These are phyloP conservation scores for Physcia stellaris DNA, from an alignment of 495 filamentous ascomycete genomes.

Conservation along the genomic window DNA sequence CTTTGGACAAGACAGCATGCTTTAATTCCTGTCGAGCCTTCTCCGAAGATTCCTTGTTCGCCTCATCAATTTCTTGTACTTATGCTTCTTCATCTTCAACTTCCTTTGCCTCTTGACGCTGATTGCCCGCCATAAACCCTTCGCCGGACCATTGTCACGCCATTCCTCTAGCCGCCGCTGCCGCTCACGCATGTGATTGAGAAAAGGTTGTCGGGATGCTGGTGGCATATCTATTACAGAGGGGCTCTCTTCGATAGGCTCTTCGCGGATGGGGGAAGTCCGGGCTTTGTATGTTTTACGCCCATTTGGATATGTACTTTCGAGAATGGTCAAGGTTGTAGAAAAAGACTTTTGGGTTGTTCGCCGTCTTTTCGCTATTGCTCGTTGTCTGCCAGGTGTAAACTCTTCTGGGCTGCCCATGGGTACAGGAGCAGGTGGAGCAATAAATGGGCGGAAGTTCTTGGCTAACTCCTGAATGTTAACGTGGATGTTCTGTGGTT, in stretches of 20 bases:
- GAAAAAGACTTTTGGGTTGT: conserved; percentile 39
- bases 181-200: conserved; percentile 36
- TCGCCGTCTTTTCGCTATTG: neutral
- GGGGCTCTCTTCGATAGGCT: neutral
- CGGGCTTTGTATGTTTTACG: conserved; percentile 41
- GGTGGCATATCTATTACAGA: conserved; percentile 2
- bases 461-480: conserved; percentile 38
- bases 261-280: conserved; percentile 10
- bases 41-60: conserved; percentile 79
- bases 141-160: conserved; percentile 16
- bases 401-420: conserved; percentile 26
- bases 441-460: conserved; percentile 61
- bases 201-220: conserved; percentile 19
- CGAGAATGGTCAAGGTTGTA: conserved; percentile 68
- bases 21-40: conserved; percentile 55
- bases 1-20: neutral
- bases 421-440: conserved; percentile 60
- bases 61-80: conserved; percentile 98
- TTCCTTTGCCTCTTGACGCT: conserved; percentile 80
- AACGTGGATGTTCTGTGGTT: conserved; percentile 25
- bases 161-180: conserved; percentile 35
- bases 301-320: conserved; percentile 57
- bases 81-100: conserved; percentile 99
- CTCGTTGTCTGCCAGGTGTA: neutral
- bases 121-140: conserved; percentile 41